These are phyloP conservation scores for Ogataea dorogensis DNA, from an alignment of 805 yeast species.

Conservation along the genomic window DNA sequence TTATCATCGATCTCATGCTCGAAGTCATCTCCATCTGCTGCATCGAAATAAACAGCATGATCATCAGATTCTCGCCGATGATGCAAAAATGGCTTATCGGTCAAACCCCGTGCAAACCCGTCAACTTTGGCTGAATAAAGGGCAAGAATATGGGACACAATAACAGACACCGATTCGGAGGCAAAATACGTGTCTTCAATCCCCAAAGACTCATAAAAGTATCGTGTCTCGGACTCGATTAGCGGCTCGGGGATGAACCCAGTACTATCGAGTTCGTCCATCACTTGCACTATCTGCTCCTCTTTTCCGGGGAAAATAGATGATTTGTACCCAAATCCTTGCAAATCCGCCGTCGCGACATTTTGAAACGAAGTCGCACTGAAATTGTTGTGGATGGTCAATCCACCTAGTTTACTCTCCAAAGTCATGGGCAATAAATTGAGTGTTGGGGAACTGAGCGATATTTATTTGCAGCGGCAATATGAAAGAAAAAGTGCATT, in stretches of 20 bases:
- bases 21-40: slow-evolving; percentile 48
- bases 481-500: too few species aligned
- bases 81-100: slow-evolving; percentile 59
- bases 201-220: slow-evolving; percentile 87
- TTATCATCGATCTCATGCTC: slow-evolving; percentile 79
- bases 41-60: slow-evolving; percentile 90
- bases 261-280: slow-evolving; percentile 73
- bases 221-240: slow-evolving; percentile 80
- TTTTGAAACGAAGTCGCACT: slow-evolving; percentile 35
- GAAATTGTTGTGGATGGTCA: slow-evolving; percentile 37
- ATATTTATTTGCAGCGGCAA: slow-evolving; percentile 1
- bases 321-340: slow-evolving; percentile 61
- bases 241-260: slow-evolving; percentile 89
- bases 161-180: slow-evolving; percentile 74
- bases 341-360: slow-evolving; percentile 31
- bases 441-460: too few species aligned
- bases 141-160: slow-evolving; percentile 82
- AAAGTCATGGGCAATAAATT: slow-evolving; percentile 13
- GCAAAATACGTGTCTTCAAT: slow-evolving; percentile 93
- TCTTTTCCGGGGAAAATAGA: slow-evolving; percentile 78
- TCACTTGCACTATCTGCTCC: slow-evolving; percentile 75
- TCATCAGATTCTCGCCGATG: slow-evolving; percentile 77
- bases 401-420: slow-evolving; percentile 17
- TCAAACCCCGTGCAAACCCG: slow-evolving; percentile 66
- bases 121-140: slow-evolving; percentile 91